A percentile compares a stretch with the other conserved stretches of the same genome.
Conservation (phyloP, 352 stramenopile genomes). For the Phytophthora quininea region DNA sequence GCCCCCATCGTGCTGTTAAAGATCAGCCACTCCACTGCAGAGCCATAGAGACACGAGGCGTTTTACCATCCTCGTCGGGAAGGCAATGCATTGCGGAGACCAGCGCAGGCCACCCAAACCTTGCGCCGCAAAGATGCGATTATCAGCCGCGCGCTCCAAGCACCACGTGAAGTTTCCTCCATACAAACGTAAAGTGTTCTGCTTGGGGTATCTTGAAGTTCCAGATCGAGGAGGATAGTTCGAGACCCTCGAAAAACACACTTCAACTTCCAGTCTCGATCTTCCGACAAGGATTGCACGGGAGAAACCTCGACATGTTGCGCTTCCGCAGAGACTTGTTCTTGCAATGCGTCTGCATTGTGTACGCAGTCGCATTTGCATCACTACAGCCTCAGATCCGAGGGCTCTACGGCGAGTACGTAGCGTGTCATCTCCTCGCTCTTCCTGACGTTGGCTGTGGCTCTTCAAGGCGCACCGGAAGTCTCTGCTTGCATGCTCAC, state of each 20-base stretch:
- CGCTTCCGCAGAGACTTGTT: slow-evolving; percentile 46
- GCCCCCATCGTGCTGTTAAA: neutral
- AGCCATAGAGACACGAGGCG: neutral
- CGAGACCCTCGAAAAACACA: slow-evolving; percentile 2
- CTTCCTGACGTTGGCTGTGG: slow-evolving; percentile 14
- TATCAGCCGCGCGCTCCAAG: neutral
- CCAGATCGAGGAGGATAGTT: slow-evolving; percentile 3
- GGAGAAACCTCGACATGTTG: slow-evolving; percentile 17
- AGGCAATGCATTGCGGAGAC: neutral
- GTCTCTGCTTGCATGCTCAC: slow-evolving; percentile 5
- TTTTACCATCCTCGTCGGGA: neutral
- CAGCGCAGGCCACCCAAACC: neutral
- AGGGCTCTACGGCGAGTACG: slow-evolving; percentile 81
- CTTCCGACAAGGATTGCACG: neutral
- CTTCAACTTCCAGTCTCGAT: neutral
- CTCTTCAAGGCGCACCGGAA: slow-evolving; percentile 9
- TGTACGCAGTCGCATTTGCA: slow-evolving; percentile 72
- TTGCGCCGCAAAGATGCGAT: neutral
- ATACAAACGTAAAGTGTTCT: neutral
- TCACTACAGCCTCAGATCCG: slow-evolving; percentile 84
- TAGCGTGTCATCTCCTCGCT: slow-evolving; percentile 25
- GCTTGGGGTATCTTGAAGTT: slow-evolving; percentile 1
- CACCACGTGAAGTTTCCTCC: slow-evolving; percentile 7
- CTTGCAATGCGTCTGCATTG: slow-evolving; percentile 45
- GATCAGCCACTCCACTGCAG: neutral